phyloP scores from a whole-genome alignment of 768 basidiomycete genomes.

The Mycena vitilis region DNA sequence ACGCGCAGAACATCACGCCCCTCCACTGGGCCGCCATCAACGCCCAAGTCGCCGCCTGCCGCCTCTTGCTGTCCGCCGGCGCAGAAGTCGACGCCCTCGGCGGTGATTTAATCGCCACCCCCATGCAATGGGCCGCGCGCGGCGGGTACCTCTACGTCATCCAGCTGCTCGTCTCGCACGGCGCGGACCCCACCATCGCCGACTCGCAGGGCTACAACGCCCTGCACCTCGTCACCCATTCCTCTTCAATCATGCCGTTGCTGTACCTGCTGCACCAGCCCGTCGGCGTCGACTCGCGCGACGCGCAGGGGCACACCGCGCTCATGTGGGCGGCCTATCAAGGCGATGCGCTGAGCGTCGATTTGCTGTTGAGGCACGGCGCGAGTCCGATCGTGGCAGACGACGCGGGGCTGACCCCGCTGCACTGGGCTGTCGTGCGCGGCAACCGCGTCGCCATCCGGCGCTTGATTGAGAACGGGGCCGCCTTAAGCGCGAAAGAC shows the following conservation, averaged over 20 bases:
- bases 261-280: conserved; percentile 94
- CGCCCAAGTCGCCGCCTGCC: conserved; percentile 90
- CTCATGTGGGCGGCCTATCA: conserved; percentile 99
- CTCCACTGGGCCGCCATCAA: conserved; percentile 99
- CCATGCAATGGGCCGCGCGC: conserved; percentile 98
- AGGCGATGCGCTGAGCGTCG: conserved; percentile 95
- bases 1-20: conserved; percentile 92
- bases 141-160: conserved; percentile 97
- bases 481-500: conserved; percentile 84
- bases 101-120: conserved; percentile 93
- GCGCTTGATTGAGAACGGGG: conserved; percentile 86
- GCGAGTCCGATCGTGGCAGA: conserved; percentile 84
- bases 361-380: conserved; percentile 88
- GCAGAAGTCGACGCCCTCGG: conserved; percentile 96
- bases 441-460: conserved; percentile 92
- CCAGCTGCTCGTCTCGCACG: conserved; percentile 88
- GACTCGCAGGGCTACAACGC: conserved; percentile 98
- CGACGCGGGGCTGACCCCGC: conserved; percentile 83
- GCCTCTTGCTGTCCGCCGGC: conserved; percentile 89
- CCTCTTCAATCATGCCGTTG: conserved; percentile 93
- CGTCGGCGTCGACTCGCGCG: conserved; percentile 89
- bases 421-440: conserved; percentile 98
- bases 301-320: conserved; percentile 92
- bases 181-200: conserved; percentile 90
- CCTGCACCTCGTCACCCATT: conserved; percentile 95